Conservation (phyloP, 768 basidiomycete species). For the Calocera viscosa region DNA sequence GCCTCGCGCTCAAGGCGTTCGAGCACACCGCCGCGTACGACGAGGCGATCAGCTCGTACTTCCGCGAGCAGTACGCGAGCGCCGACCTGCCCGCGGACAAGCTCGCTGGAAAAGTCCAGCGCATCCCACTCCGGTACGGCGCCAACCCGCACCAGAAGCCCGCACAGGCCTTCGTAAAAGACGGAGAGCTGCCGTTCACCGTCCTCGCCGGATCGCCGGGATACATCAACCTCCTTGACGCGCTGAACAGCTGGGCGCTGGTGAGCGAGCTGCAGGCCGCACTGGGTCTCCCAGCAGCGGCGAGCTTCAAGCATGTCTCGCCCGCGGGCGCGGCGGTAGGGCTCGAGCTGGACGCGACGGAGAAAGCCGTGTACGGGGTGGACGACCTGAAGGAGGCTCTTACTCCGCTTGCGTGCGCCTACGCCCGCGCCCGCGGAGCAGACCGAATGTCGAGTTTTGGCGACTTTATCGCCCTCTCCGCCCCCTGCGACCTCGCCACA, state of each 20-base stretch:
- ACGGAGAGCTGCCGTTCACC: slow-evolving; percentile 87
- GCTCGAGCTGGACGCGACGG: slow-evolving; percentile 61
- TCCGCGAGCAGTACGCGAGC: slow-evolving; percentile 88
- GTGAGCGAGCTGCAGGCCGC: slow-evolving; percentile 88
- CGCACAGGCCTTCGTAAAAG: slow-evolving; percentile 85
- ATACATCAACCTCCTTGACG: slow-evolving; percentile 96
- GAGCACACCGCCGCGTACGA: slow-evolving; percentile 94
- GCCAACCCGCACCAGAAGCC: slow-evolving; percentile 99
- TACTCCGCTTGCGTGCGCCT: slow-evolving; percentile 80
- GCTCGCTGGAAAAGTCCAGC: slow-evolving; percentile 60
- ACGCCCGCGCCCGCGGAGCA: slow-evolving; percentile 92
- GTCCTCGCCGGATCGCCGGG: slow-evolving; percentile 90
- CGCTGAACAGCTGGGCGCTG: slow-evolving; percentile 90
- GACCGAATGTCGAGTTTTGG: slow-evolving; percentile 99
- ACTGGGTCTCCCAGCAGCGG: slow-evolving; percentile 81
- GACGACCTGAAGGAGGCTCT: slow-evolving; percentile 86
- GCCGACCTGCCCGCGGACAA: slow-evolving; percentile 53
- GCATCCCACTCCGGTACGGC: slow-evolving; percentile 80
- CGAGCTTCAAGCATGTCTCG: slow-evolving; percentile 99
- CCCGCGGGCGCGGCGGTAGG: slow-evolving; percentile 96
- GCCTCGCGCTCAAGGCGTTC: slow-evolving; percentile 90
- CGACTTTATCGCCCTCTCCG: slow-evolving; percentile 93
- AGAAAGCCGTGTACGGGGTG: slow-evolving; percentile 91
- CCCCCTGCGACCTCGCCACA: slow-evolving; percentile 83
- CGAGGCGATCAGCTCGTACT: slow-evolving; percentile 89